Base-by-base conservation (phyloP, 805 yeast genomes). In the Candida dajiaensis region DNA sequence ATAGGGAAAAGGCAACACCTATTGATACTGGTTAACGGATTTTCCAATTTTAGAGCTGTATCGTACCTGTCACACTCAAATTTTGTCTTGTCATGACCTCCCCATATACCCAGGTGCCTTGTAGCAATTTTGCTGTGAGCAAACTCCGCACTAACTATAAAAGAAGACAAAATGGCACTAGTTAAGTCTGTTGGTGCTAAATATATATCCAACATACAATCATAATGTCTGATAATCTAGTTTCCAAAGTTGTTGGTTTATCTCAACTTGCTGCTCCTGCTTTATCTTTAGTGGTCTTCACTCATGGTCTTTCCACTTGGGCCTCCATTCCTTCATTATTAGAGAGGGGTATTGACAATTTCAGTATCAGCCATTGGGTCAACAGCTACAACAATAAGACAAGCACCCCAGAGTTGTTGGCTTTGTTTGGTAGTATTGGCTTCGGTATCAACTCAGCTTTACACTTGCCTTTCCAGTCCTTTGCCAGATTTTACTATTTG, bases 221-320 rank as follows among this genome's bases (percentile, higher is more conserved):
- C 12, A 16, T 11, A 33, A 33, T 33, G 36, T 33, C 39, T 20
- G 22, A 39, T 22, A 44, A 44, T 38, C 7, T 44, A 13, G 45
- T 29, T 29, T 41, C 44, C 12, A 43, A 45, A 15, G 50, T 52
- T 26, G 47, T 54, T 12, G 54, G 57, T 6, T 23, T 47, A 5
- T 33, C 49, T 3, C 55, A 51, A 28, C 41, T 49, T 18, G 55
- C 52, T 19, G 52, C 59, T 1, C 59, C 56, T 16, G 48, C 47
- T 4, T 19, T 52, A 22, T 29, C 47, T 11, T 42, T 54, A 1
- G 54, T 46, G 19, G 43, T 51, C 19, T 41, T 55, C 29, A 48
- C 50, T 10, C 44, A 50, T 36, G 48, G 47, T 12, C 43, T 53
- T 3, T 38, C 48, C 3, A 26, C 53, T 9, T 54, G 57, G 56